Conservation (phyloP, 768 basidiomycete species). For the Vararia minispora region DNA sequence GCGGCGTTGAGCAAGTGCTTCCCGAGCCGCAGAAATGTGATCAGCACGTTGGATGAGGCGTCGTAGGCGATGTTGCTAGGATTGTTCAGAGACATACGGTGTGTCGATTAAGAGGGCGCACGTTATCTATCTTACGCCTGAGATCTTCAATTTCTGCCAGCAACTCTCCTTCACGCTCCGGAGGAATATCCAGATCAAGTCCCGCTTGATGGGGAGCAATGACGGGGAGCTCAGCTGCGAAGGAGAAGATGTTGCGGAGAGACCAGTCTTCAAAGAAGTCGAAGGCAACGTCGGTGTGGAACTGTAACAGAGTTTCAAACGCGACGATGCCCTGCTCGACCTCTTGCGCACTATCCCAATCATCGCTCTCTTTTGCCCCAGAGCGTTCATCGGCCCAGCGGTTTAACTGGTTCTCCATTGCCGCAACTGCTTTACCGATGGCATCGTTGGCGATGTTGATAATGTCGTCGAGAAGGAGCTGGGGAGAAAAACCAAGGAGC, state of each 20-base stretch:
- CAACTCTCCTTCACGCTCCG: constrained; percentile 41
- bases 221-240: constrained; percentile 56
- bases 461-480: constrained; percentile 77
- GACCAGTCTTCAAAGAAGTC: constrained; percentile 91
- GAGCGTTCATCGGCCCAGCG: constrained; percentile 64
- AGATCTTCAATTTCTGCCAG: constrained; percentile 60
- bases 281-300: constrained; percentile 82
- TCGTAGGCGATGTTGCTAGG: constrained; percentile 57
- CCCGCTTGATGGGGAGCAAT: constrained; percentile 69
- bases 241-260: constrained; percentile 75
- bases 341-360: constrained; percentile 55
- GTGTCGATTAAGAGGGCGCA: constrained; percentile 25
- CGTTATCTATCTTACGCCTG: constrained; percentile 55
- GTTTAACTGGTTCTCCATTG: constrained; percentile 66
- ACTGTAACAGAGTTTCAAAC: constrained; percentile 82
- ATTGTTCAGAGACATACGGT: neutral
- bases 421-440: constrained; percentile 67
- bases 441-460: constrained; percentile 76
- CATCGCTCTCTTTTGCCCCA: constrained; percentile 27
- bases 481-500: constrained; percentile 75
- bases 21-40: constrained; percentile 33
- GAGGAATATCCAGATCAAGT: constrained; percentile 49
- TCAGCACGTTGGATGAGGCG: constrained; percentile 44
- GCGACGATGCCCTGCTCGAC: constrained; percentile 73
- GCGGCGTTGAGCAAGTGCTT: constrained; percentile 33